These are phyloP conservation scores for Nigrospora sphaerica DNA, from an alignment of 2,329 filamentous ascomycete genomes.

Conservation along the genomic window DNA sequence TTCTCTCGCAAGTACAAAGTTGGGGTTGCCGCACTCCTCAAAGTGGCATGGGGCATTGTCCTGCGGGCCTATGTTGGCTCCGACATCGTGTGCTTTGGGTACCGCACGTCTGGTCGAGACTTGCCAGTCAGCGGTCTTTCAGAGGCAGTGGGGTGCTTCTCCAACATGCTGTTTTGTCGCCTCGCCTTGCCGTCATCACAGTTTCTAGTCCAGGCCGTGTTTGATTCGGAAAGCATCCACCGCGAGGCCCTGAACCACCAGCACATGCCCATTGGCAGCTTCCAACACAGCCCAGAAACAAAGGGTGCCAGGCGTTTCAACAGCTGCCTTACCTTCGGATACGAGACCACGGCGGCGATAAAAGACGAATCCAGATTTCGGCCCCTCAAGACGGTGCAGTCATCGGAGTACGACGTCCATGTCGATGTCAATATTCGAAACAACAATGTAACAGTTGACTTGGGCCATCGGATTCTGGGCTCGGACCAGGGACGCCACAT, in stretches of 20 bases:
- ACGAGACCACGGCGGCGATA: slow-evolving; percentile 20
- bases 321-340: slow-evolving; percentile 40
- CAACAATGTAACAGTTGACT: slow-evolving; percentile 33
- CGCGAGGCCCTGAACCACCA: slow-evolving; percentile 29
- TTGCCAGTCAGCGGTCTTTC: slow-evolving; percentile 31
- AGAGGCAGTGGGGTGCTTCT: slow-evolving; percentile 38
- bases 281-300: slow-evolving; percentile 37
- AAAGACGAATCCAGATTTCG: slow-evolving; percentile 24
- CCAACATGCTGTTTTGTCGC: slow-evolving; percentile 16
- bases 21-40: slow-evolving; percentile 41
- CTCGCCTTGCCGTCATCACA: slow-evolving; percentile 10
- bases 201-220: slow-evolving; percentile 15
- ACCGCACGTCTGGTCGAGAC: slow-evolving; percentile 36
- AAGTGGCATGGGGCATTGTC: slow-evolving; percentile 54
- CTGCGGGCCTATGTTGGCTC: slow-evolving; percentile 46
- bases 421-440: slow-evolving; percentile 34
- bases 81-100: slow-evolving; percentile 48
- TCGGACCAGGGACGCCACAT: slow-evolving; percentile 38
- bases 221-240: slow-evolving; percentile 16
- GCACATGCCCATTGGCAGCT: slow-evolving; percentile 35
- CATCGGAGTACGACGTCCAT: slow-evolving; percentile 39
- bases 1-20: slow-evolving; percentile 35
- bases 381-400: slow-evolving; percentile 31
- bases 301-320: slow-evolving; percentile 39
- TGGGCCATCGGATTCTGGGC: slow-evolving; percentile 36